Evolutionary conservation across 768 basidiomycete species (phyloP).

Genomic region (Naganishia randhawae): DNA sequence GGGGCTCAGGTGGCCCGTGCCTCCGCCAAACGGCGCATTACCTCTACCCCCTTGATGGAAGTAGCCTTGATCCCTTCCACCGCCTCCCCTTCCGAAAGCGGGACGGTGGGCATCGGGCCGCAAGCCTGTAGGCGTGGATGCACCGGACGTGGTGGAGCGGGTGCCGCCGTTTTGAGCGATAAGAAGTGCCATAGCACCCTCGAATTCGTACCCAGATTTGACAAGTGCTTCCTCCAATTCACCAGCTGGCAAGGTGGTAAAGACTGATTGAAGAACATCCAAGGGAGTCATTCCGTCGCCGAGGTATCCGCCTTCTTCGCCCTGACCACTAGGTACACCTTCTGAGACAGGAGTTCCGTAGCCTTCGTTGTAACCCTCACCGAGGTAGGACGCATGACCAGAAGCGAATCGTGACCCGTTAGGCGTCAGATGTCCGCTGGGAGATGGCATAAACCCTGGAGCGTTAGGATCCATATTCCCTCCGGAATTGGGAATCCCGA

Average conservation of each 20-base stretch:
- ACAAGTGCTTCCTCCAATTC: conserved; percentile 91
- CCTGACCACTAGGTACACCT: conserved; percentile 19
- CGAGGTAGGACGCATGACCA: conserved; percentile 23
- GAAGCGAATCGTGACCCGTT: conserved; percentile 38
- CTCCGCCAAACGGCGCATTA: conserved; percentile 34
- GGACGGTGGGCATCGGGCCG: conserved; percentile 8
- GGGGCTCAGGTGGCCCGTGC: conserved; percentile 44
- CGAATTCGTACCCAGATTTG: conserved; percentile 87
- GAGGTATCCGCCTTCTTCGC: conserved; percentile 30
- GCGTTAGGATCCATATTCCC: conserved; percentile 6
- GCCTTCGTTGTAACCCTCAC: conserved; percentile 27
- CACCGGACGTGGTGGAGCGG: conserved; percentile 51
- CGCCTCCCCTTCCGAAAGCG: conserved; percentile 4
- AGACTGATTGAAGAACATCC: conserved; percentile 89
- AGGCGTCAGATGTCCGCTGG: conserved; percentile 40
- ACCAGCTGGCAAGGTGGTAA: conserved; percentile 79
- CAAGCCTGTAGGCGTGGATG: conserved; percentile 20
- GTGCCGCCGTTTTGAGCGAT: conserved; percentile 59
- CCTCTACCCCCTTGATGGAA: conserved; percentile 46
- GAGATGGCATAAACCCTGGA: conserved; percentile 19
- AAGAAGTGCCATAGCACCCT: conserved; percentile 89
- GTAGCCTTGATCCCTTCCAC: conserved; percentile 32
- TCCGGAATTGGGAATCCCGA: conserved; percentile 26
- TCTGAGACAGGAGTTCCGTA: conserved; percentile 24
- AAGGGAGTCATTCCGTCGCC: conserved; percentile 85